These are phyloP conservation scores for Russula griseocarnosa DNA, from an alignment of 768 basidiomycete genomes.

Conservation along the genomic window DNA sequence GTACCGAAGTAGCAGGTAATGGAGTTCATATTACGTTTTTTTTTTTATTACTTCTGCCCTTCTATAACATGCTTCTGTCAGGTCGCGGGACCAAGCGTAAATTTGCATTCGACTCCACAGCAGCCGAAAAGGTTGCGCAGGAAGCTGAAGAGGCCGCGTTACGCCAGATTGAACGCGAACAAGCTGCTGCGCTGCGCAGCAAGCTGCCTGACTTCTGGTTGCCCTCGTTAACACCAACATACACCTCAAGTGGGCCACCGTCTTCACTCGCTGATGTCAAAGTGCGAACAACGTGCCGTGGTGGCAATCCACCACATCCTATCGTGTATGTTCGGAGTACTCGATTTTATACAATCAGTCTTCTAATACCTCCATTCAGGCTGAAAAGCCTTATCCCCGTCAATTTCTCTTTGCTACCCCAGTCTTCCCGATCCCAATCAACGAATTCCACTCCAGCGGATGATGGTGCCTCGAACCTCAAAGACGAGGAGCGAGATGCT, in stretches of 20 bases:
- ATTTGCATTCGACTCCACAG: conserved; percentile 73
- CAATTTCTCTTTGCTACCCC: conserved; percentile 60
- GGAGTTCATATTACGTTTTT: conserved; percentile 30
- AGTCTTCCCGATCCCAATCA: conserved; percentile 32
- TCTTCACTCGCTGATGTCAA: conserved; percentile 74
- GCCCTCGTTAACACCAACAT: conserved; percentile 84
- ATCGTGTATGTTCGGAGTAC: conserved; percentile 53
- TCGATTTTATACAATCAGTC: not conserved
- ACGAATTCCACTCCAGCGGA: conserved; percentile 38
- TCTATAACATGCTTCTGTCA: conserved; percentile 29
- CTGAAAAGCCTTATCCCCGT: conserved; percentile 81
- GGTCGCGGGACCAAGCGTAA: conserved; percentile 73
- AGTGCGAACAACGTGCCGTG: conserved; percentile 84
- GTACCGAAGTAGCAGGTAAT: conserved; percentile 38
- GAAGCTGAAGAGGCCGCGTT: conserved; percentile 90
- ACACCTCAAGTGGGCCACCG: conserved; percentile 57
- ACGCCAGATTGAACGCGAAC: conserved; percentile 76
- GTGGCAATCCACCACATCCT: conserved; percentile 71
- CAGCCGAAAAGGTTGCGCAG: conserved; percentile 63
- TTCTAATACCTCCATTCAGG: conserved; percentile 39
- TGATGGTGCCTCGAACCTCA: conserved; percentile 38
- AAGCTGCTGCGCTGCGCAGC: conserved; percentile 75
- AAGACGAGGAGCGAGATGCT: conserved; percentile 54
- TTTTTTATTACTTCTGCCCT: not conserved
- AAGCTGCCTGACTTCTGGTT: conserved; percentile 98